Base-by-base conservation (phyloP, 192 early-diverging fungal species). In the Coemansia sp. region DNA sequence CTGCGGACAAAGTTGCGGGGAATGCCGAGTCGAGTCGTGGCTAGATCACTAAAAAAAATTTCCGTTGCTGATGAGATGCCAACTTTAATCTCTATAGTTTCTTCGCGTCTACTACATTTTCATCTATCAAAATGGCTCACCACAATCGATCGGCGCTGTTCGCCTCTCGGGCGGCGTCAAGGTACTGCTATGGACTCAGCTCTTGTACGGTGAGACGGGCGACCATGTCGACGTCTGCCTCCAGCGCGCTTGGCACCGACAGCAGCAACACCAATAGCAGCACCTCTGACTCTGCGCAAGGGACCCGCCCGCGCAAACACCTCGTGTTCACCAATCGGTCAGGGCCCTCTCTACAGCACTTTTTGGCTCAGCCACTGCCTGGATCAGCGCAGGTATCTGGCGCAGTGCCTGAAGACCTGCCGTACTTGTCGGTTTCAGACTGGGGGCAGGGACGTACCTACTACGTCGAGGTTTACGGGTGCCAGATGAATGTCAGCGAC, bases 401-500 rank as follows among this genome's bases (percentile, higher is more conserved):
- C 11, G 70, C 63, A 18, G 65, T 41, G 25, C 74, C 79, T 0
- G 79, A 82, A 6, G 56, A 68, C 21, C 16, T 82, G 50, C 79
- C 79, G 2, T 82, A 82, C 64, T 61, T 82, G 73, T 2, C 74
- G 7, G 65, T 82, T 11, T 68, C 70, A 9, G 79, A 82, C 65
- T 82, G 79, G 73, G 90, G 89, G 3, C 71, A 76, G 50, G 86
- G 86, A 2, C 79, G 85, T 45, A 89, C 86, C 59, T 92, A 86
- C 64, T 89, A 85, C 70, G 85, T 92, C 9, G 90, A 92, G 65
- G 90, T 92, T 33, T 92, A 92, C 65, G 90, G 90, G 10, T 92
- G 90, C 65, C 90, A 92, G 75, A 91, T 92, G 90, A 92, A 92
- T 62, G 87, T 90, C 58, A 92, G 86, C 65, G 90, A 92, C 62